A percentile compares a stretch with the other conserved stretches of the same genome.
Evolutionary conservation across 495 filamentous ascomycete genomes (phyloP).

Genomic region (Podospora bellae-mahoneyi): DNA sequence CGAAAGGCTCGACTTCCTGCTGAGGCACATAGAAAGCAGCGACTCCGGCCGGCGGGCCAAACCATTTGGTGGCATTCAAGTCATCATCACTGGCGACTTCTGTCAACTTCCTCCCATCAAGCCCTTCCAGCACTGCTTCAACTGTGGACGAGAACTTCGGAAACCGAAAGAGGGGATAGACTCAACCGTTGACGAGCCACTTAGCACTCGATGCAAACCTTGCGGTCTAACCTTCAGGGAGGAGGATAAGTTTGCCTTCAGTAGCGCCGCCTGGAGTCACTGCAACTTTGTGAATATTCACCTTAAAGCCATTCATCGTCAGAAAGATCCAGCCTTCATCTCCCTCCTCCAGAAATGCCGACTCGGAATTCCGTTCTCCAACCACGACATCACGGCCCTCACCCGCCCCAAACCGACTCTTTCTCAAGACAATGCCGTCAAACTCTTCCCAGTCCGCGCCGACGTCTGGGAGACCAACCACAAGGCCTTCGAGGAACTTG

Average conservation of each 20-base stretch:
- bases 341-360: too few species aligned
- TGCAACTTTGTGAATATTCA: not conserved
- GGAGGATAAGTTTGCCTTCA: not conserved
- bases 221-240: not conserved
- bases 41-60: not conserved
- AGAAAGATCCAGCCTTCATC: conserved; percentile 3
- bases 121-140: conserved; percentile 4
- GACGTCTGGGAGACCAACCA: not conserved
- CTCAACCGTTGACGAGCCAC: not conserved
- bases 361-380: not conserved
- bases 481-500: not conserved
- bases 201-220: not conserved
- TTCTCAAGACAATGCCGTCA: not conserved
- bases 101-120: conserved; percentile 69
- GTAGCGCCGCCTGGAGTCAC: not conserved
- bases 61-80: conserved; percentile 81
- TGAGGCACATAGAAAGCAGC: conserved; percentile 51
- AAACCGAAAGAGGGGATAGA: not conserved
- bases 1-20: conserved; percentile 49
- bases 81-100: conserved; percentile 94
- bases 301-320: not conserved
- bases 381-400: not conserved
- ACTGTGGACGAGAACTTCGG: not conserved
- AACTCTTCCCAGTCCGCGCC: not conserved
- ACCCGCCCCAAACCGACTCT: not conserved